phyloP scores from a whole-genome alignment of 1,139 yeast species.

The Yarrowia galli region DNA sequence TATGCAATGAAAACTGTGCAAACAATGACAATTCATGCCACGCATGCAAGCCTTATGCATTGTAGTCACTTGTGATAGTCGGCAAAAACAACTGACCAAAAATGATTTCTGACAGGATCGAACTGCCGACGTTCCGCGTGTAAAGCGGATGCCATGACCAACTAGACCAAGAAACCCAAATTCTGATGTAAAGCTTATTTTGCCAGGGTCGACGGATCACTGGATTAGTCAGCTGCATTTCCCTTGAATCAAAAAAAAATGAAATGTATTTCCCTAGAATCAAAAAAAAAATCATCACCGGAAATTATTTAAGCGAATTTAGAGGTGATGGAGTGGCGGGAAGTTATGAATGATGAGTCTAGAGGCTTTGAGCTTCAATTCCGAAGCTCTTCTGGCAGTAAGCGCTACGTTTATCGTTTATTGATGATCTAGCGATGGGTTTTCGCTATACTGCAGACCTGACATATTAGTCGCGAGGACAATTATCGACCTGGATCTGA shows the following conservation, averaged over 20 bases:
- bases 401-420: too few relatives aligned
- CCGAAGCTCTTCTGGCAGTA: too few relatives aligned
- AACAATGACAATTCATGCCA: not conserved
- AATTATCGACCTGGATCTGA: too few relatives aligned
- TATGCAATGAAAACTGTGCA: slow-evolving; percentile 5
- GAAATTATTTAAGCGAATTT: too few relatives aligned
- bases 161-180: slow-evolving; percentile 15
- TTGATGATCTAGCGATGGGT: too few relatives aligned
- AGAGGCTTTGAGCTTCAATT: too few relatives aligned
- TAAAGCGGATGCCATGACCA: slow-evolving; percentile 26
- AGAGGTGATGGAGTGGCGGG: too few relatives aligned
- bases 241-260: not conserved
- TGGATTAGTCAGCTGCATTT: not conserved
- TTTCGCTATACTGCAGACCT: too few relatives aligned
- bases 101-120: slow-evolving; percentile 22
- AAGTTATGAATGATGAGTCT: too few relatives aligned
- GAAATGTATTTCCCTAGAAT: not conserved
- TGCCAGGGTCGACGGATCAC: not conserved
- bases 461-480: too few relatives aligned
- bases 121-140: slow-evolving; percentile 27
- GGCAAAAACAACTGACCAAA: too few relatives aligned
- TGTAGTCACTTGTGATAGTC: not conserved
- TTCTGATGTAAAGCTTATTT: not conserved
- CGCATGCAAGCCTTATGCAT: not conserved
- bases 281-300: too few relatives aligned